Evolutionary conservation across 345 rosid genomes (phyloP).

Genomic region (Aurinia saxatilis): DNA sequence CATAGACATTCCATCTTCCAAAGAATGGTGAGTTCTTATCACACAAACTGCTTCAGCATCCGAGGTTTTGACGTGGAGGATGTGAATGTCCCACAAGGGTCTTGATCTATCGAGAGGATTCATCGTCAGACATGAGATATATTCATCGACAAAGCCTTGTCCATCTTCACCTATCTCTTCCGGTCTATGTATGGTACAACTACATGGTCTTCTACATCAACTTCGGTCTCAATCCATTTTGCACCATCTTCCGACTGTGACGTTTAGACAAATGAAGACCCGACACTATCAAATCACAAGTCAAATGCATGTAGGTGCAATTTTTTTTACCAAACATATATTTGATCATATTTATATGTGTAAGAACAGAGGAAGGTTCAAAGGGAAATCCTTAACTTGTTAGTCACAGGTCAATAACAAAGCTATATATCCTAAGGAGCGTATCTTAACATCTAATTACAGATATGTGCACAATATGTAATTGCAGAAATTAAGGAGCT

Average conservation of each 20-base stretch:
- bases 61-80: slow-evolving; percentile 57
- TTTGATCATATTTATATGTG: too few species aligned
- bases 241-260: slow-evolving; percentile 18
- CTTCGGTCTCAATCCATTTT: slow-evolving; percentile 49
- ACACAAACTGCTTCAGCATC: slow-evolving; percentile 52
- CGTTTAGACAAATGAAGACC: not conserved
- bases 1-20: slow-evolving; percentile 54
- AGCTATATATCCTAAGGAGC: too few species aligned
- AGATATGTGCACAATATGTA: too few species aligned
- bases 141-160: slow-evolving; percentile 53
- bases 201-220: slow-evolving; percentile 57
- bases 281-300: not conserved
- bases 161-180: slow-evolving; percentile 34
- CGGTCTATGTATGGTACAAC: slow-evolving; percentile 39
- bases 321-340: not conserved
- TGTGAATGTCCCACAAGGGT: slow-evolving; percentile 82
- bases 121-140: slow-evolving; percentile 47
- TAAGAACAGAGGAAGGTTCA: too few species aligned
- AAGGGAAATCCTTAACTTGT: too few species aligned
- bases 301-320: not conserved
- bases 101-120: slow-evolving; percentile 47
- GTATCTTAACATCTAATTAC: too few species aligned
- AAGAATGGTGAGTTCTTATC: slow-evolving; percentile 50
- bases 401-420: too few species aligned
- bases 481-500: too few species aligned